Conservation (phyloP, 257 asterid species). For the Lantana camara region DNA sequence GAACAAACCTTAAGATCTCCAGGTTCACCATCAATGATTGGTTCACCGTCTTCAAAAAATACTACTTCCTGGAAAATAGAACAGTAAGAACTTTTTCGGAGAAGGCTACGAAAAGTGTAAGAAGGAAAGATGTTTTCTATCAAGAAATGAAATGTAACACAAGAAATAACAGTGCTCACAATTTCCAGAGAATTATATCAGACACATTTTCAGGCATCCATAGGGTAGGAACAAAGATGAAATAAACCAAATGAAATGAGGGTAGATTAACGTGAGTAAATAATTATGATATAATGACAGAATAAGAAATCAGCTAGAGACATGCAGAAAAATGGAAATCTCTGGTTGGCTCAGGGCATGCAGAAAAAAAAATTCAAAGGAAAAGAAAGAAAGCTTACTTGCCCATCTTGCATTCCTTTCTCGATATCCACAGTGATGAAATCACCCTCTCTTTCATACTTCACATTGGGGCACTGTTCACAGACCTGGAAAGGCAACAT, state of each 20-base stretch:
- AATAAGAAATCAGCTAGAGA: background rate
- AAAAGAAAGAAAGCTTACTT: constrained; percentile 51
- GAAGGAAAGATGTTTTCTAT: background rate
- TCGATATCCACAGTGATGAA: constrained; percentile 93
- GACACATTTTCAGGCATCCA: background rate
- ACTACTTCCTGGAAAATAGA: constrained; percentile 71
- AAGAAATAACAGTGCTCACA: background rate
- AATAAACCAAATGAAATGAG: background rate
- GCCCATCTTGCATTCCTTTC: constrained; percentile 98
- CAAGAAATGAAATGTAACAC: background rate
- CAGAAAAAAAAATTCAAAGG: background rate
- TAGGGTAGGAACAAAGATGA: background rate
- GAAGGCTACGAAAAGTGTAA: background rate
- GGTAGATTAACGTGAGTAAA: background rate
- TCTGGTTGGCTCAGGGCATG: background rate
- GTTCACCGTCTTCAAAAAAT: constrained; percentile 96
- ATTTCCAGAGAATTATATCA: constrained; percentile 1
- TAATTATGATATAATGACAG: background rate
- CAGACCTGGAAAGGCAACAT: constrained; percentile 66
- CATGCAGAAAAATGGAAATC: background rate
- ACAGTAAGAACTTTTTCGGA: constrained; percentile 5
- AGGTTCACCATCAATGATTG: constrained; percentile 92
- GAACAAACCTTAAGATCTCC: constrained; percentile 88
- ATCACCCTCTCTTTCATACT: constrained; percentile 92
- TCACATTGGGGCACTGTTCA: constrained; percentile 92